These are phyloP conservation scores for Taiozyma sp. DNA, from an alignment of 1,139 yeast genomes.

Conservation along the genomic window DNA sequence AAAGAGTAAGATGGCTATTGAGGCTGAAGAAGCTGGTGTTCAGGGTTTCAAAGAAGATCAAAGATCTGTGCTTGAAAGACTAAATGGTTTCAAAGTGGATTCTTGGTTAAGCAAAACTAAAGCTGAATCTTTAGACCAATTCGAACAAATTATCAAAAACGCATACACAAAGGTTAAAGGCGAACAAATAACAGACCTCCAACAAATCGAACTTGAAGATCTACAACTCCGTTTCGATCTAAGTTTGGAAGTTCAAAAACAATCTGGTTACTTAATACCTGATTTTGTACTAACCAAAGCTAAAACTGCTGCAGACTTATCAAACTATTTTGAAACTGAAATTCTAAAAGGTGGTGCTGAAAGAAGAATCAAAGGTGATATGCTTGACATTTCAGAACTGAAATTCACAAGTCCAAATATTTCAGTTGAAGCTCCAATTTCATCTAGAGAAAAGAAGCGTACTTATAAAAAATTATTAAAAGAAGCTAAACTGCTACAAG, in stretches of 20 bases:
- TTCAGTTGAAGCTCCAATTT: conserved; percentile 37
- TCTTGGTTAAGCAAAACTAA: conserved; percentile 32
- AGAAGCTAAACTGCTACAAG: conserved; percentile 38
- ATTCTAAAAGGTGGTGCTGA: conserved; percentile 38
- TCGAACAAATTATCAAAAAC: conserved; percentile 25
- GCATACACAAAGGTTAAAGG: conserved; percentile 21
- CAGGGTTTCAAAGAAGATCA: not conserved
- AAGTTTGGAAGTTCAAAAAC: conserved; percentile 51
- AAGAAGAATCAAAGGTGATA: conserved; percentile 71
- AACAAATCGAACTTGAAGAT: conserved; percentile 34
- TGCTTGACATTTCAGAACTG: conserved; percentile 54
- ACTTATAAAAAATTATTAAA: conserved; percentile 37
- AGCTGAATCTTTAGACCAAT: conserved; percentile 17
- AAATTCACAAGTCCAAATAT: conserved; percentile 48
- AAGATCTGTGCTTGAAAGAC: conserved; percentile 20
- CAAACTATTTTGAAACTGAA: conserved; percentile 37
- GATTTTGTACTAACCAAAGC: conserved; percentile 56
- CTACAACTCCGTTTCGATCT: conserved; percentile 55
- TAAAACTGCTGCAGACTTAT: conserved; percentile 42
- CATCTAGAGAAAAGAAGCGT: conserved; percentile 34
- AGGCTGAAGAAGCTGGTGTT: conserved; percentile 2
- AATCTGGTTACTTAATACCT: conserved; percentile 61
- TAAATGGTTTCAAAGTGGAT: conserved; percentile 29
- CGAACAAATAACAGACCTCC: conserved; percentile 7
- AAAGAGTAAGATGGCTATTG: conserved; percentile 4